Base-by-base conservation (phyloP, 2,329 filamentous ascomycete species). In the Clonostachys byssicola region DNA sequence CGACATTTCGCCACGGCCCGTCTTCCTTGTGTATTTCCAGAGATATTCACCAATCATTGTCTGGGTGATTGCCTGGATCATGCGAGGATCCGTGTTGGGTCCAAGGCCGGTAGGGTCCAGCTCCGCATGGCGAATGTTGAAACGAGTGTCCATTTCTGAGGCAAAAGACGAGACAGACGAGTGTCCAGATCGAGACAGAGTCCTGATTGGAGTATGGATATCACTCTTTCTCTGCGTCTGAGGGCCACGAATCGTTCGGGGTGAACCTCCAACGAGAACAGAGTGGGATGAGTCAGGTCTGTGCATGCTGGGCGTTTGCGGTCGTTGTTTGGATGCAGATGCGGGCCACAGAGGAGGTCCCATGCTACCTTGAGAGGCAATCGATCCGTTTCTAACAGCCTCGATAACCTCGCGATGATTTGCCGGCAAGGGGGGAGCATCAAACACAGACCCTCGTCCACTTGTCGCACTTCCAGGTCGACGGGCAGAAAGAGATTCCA, bases 31-130 rank as follows among this genome's bases (percentile, higher is more conserved):
- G 68, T 99, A 99, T 66, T 99, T 99, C 94, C 94, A 99, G 39
- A 99, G 76, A 65, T 92, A 97, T 65, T 99, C 94, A 47, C 94
- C 94, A 61, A 99, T 97, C 94, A 99, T 99, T 16, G 94, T 97
- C 68, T 99, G 92, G 3, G 94, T 99, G 54, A 99, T 96, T 43
- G 94, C 94, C 71, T 96, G 91, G 56, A 99, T 97, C 91, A 99
- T 96, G 57, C 92, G 88, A 52, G 92, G 92, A 69, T 99, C 94
- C 6, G 91, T 95, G 52, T 81, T 80, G 17, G 83, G 74, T 10
- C 83, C 81, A 50, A 94, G 79, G 13, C 85, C 85, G 42, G 72
- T 67, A 7, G 73, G 59, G 41, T 70, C 71, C 46, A 82, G 73
- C 44, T 78, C 78, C 48, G 78, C 68, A 12, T 81, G 77, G 39